A percentile compares a stretch with the other conserved stretches of the same genome.
phyloP scores from a whole-genome alignment of 495 filamentous ascomycete species.

The Aspergillus avenaceus region DNA sequence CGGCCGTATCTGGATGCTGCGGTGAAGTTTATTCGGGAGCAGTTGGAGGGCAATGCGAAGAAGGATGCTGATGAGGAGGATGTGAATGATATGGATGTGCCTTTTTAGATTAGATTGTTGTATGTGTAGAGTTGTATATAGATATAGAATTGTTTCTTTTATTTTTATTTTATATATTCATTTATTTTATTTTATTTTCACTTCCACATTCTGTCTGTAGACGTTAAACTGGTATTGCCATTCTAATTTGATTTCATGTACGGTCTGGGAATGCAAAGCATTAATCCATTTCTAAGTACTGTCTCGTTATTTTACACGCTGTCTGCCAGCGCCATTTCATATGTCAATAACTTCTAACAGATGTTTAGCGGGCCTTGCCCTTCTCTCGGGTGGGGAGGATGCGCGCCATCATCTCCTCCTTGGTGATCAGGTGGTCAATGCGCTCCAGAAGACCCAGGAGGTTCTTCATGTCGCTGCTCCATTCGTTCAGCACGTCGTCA shows the following conservation, averaged over 20 bases:
- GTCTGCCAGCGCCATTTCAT: slow-evolving; percentile 14
- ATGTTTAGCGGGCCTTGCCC: slow-evolving; percentile 38
- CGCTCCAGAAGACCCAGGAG: slow-evolving; percentile 86
- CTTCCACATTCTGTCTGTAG: no score
- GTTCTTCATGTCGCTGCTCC: slow-evolving; percentile 98
- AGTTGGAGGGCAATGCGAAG: slow-evolving; percentile 36
- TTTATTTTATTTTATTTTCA: no score
- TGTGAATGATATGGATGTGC: slow-evolving; percentile 65
- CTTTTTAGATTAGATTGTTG: slow-evolving; percentile 50
- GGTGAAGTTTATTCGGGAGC: slow-evolving; percentile 68
- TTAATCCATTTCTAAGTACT: slow-evolving; percentile 25
- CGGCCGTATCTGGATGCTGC: slow-evolving; percentile 74
- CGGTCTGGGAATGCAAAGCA: slow-evolving; percentile 9
- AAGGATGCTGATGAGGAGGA: slow-evolving; percentile 46
- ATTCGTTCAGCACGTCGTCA: slow-evolving; percentile 97
- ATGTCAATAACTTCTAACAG: slow-evolving; percentile 2
- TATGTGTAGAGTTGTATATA: not conserved
- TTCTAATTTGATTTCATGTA: no score
- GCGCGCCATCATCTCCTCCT: slow-evolving; percentile 99
- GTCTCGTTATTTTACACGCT: slow-evolving; percentile 35
- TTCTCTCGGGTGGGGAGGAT: slow-evolving; percentile 71
- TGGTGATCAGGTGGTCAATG: slow-evolving; percentile 97
- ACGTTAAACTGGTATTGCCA: no score
- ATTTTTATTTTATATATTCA: no score
- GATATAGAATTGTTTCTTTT: not conserved